These are phyloP conservation scores for Toxoplasma gondii DNA, from an alignment of 169 alveolate species.

Conservation along the genomic window DNA sequence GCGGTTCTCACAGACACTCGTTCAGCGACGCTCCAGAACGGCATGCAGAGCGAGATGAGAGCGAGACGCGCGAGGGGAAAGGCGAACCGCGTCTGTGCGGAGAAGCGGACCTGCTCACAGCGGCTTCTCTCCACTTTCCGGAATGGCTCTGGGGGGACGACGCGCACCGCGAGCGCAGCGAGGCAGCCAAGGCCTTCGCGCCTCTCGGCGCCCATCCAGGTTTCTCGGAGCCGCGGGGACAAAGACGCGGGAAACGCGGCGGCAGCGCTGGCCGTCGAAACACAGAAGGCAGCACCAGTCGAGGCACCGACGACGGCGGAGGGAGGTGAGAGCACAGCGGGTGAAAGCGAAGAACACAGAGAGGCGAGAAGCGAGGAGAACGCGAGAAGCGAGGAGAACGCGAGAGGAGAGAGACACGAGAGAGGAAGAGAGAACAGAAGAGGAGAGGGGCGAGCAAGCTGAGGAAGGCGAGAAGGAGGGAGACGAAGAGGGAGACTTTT, in stretches of 20 bases:
- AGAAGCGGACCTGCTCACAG: not conserved
- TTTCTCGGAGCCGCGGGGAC: not conserved
- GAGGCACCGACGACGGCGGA: constrained; percentile 6
- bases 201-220: not conserved
- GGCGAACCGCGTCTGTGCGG: not conserved
- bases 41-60: not conserved
- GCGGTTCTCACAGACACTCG: not conserved
- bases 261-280: not conserved
- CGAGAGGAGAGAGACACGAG: not conserved
- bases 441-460: not conserved
- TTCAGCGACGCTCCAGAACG: not conserved
- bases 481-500: not conserved
- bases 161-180: not conserved
- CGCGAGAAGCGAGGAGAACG: not conserved
- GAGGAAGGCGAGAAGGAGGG: not conserved
- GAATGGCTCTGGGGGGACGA: not conserved
- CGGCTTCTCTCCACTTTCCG: not conserved
- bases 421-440: not conserved
- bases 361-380: not conserved
- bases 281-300: not conserved
- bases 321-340: not conserved
- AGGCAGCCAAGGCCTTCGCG: not conserved
- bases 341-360: not conserved
- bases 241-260: not conserved
- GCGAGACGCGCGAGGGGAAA: not conserved